Conservation (phyloP, 164 flowering plant genomes). For the Nelumbo lutea region DNA sequence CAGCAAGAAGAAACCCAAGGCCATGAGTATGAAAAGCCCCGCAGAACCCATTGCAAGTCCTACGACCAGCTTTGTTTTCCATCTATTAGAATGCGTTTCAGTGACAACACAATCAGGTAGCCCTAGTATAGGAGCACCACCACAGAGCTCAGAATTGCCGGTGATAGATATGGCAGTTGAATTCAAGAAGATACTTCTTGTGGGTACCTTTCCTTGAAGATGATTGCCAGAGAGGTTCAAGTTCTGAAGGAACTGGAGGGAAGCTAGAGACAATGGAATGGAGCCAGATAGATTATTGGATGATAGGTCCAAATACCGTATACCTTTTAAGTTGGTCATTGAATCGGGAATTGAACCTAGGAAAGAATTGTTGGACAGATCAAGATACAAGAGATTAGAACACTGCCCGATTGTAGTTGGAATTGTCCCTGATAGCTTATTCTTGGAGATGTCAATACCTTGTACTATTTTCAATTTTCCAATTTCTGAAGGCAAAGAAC, state of each 20-base stretch:
- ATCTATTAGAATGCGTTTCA: not conserved
- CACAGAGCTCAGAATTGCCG: constrained; percentile 15
- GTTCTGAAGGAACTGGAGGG: constrained; percentile 9
- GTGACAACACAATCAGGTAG: constrained; percentile 8
- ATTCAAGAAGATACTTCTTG: constrained; percentile 14
- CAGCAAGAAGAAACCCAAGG: not conserved
- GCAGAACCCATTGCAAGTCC: not conserved
- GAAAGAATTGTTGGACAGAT: constrained; percentile 13
- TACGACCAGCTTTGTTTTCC: not conserved
- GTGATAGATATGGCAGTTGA: constrained; percentile 1
- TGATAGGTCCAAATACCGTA: constrained; percentile 16
- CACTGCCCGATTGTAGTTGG: constrained; percentile 14
- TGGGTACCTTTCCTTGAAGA: constrained; percentile 16
- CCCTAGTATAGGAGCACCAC: constrained; percentile 6
- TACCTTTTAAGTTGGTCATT: constrained; percentile 8
- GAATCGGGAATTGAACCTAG: constrained; percentile 16
- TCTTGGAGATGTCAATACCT: constrained; percentile 12
- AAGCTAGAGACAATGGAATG: constrained; percentile 12
- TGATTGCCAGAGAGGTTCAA: constrained; percentile 16
- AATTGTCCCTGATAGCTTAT: constrained; percentile 11
- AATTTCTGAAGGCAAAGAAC: constrained; percentile 18
- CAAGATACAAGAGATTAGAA: constrained; percentile 8
- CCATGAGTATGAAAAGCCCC: not conserved
- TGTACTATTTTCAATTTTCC: constrained; percentile 10
- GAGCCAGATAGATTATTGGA: constrained; percentile 14